phyloP scores from a whole-genome alignment of 106 monocot species.

The Dioscorea dumetorum region DNA sequence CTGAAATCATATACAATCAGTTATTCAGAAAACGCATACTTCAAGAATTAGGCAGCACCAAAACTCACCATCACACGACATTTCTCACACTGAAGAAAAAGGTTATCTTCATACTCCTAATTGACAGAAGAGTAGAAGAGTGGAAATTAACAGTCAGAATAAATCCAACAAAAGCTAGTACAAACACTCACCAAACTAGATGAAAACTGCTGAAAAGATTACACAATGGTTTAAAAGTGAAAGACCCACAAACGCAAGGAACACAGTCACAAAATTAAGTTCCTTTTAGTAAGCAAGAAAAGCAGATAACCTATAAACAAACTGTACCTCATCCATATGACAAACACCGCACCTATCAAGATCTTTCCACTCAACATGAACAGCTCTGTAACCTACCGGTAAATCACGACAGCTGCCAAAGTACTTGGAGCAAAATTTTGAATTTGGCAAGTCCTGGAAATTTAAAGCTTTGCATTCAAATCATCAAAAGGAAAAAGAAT shows the following conservation, averaged over 20 bases:
- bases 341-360: conserved; percentile 95
- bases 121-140: conserved; percentile 12
- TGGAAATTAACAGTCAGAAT: too few species aligned
- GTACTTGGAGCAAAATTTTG: conserved; percentile 45
- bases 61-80: conserved; percentile 89
- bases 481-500: too few species aligned
- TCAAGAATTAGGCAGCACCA: neutral
- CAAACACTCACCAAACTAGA: too few species aligned
- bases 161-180: too few species aligned
- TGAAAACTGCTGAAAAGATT: too few species aligned
- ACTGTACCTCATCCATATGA: conserved; percentile 92
- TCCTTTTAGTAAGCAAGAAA: neutral
- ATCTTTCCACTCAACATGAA: conserved; percentile 90
- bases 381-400: conserved; percentile 71
- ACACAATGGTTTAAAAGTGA: too few species aligned
- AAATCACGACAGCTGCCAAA: conserved; percentile 29
- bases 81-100: conserved; percentile 98
- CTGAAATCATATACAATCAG: conserved; percentile 27
- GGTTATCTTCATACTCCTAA: conserved; percentile 94
- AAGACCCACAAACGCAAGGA: neutral
- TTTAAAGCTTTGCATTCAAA: neutral
- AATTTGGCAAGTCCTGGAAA: conserved; percentile 61
- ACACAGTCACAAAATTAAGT: neutral
- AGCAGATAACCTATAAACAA: neutral
- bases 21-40: neutral